Evolutionary conservation across 208 protist species (phyloP).

Genomic region (Trypanosoma congolense): DNA sequence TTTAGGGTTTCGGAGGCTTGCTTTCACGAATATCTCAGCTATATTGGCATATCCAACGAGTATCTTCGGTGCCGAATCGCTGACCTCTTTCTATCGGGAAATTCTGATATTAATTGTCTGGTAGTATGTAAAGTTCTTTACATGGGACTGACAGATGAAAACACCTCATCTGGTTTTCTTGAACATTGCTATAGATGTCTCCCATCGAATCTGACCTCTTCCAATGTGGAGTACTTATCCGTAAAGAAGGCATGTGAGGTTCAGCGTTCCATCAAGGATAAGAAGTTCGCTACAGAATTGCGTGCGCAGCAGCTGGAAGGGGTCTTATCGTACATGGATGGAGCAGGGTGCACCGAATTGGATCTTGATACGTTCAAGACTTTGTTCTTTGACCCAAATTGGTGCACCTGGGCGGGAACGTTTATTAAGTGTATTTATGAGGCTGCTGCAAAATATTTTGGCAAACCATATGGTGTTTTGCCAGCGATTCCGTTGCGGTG

Average conservation of each 20-base stretch:
- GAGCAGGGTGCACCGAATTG: conserved; percentile 11
- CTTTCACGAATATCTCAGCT: conserved; percentile 32
- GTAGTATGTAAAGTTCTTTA: conserved; percentile 39
- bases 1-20: conserved; percentile 22
- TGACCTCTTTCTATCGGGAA: conserved; percentile 19
- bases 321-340: conserved; percentile 16
- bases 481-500: conserved; percentile 40
- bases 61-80: conserved; percentile 19
- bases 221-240: conserved; percentile 2
- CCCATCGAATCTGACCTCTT: conserved; percentile 16
- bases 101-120: conserved; percentile 22
- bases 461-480: conserved; percentile 28
- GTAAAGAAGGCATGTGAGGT: conserved; percentile 6
- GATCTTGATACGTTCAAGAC: conserved; percentile 21
- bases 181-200: conserved; percentile 37
- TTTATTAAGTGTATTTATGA: conserved; percentile 54
- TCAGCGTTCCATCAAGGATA: conserved; percentile 1
- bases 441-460: conserved; percentile 36
- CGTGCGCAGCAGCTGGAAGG: conserved; percentile 18
- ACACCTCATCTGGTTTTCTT: conserved; percentile 17
- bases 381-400: conserved; percentile 26
- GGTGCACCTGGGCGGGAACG: conserved; percentile 20
- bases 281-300: conserved; percentile 9
- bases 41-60: conserved; percentile 30
- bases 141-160: conserved; percentile 27